Percentiles rank a stretch among this genome's conserved stretches.
phyloP scores from a whole-genome alignment of 2,329 filamentous ascomycete species.

The Myrmaecium sp. region DNA sequence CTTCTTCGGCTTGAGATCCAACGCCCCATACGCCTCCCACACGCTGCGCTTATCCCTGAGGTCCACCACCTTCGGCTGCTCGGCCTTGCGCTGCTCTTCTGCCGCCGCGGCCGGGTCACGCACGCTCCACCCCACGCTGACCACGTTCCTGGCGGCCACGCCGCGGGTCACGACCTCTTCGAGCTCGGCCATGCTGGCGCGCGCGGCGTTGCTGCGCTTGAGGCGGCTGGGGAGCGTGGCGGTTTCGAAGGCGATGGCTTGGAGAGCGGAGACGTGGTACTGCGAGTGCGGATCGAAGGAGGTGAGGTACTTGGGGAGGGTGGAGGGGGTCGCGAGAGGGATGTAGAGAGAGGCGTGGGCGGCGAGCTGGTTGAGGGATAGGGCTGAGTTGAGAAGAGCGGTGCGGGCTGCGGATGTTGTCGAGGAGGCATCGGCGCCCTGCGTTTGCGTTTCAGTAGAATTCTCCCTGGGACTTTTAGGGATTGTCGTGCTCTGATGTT shows the following conservation, averaged over 20 bases:
- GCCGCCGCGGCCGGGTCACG: constrained; percentile 19
- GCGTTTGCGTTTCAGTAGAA: too few species aligned
- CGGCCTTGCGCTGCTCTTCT: constrained; percentile 9
- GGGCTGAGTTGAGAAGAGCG: constrained; percentile 62
- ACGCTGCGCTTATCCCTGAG: constrained; percentile 9
- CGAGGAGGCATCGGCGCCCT: too few species aligned
- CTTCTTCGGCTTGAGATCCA: constrained; percentile 9
- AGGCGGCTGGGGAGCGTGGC: constrained; percentile 62
- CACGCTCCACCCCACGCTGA: constrained; percentile 53
- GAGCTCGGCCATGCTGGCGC: constrained; percentile 43
- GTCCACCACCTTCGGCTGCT: constrained; percentile 13
- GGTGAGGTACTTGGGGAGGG: constrained; percentile 36
- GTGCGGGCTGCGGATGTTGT: too few species aligned
- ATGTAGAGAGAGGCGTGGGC: constrained; percentile 61
- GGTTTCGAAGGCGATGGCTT: constrained; percentile 62
- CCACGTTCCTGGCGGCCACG: constrained; percentile 67
- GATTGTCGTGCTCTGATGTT: too few species aligned
- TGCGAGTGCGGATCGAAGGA: constrained; percentile 42
- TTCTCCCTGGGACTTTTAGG: too few species aligned
- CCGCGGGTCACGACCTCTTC: constrained; percentile 53
- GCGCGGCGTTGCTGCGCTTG: constrained; percentile 24
- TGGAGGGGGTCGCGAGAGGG: constrained; percentile 49
- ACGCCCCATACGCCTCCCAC: background rate
- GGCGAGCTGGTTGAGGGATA: constrained; percentile 50
- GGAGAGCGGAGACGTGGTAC: constrained; percentile 69